phyloP scores from a whole-genome alignment of 75 land plant species.

The Larix kaempferi region DNA sequence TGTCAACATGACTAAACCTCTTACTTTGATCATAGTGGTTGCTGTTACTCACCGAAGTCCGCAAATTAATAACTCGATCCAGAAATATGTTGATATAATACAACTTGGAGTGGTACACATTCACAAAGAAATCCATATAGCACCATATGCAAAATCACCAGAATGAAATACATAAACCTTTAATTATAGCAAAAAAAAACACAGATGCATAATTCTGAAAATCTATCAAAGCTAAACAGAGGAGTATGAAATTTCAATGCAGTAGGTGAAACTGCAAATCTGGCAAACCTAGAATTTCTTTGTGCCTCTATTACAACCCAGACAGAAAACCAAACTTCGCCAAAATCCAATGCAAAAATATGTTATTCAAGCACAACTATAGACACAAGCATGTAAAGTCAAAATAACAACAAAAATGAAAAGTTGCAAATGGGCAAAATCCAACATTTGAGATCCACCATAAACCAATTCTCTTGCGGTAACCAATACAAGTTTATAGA shows the following conservation, averaged over 20 bases:
- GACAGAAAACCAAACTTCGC: neutral
- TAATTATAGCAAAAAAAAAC: neutral
- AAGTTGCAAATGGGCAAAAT: too few species aligned
- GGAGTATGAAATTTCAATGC: neutral
- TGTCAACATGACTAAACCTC: too few species aligned
- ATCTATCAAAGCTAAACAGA: neutral
- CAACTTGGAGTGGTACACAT: constrained; percentile 28
- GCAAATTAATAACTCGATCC: constrained; percentile 20
- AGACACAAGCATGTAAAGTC: neutral
- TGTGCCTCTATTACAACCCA: neutral
- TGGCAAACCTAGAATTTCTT: neutral
- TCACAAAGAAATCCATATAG: neutral
- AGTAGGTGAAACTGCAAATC: neutral
- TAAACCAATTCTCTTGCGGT: too few species aligned
- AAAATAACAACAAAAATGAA: neutral
- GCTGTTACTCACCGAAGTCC: neutral
- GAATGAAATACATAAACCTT: too few species aligned
- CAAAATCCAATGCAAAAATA: neutral
- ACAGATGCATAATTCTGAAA: neutral
- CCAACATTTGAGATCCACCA: too few species aligned
- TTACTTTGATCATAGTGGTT: too few species aligned
- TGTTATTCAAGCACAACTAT: too few species aligned
- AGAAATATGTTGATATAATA: constrained; percentile 62
- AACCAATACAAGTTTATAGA: too few species aligned
- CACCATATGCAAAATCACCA: neutral